These are phyloP conservation scores for Metarhizium humberi DNA, from an alignment of 2,329 filamentous ascomycete species.

Conservation along the genomic window DNA sequence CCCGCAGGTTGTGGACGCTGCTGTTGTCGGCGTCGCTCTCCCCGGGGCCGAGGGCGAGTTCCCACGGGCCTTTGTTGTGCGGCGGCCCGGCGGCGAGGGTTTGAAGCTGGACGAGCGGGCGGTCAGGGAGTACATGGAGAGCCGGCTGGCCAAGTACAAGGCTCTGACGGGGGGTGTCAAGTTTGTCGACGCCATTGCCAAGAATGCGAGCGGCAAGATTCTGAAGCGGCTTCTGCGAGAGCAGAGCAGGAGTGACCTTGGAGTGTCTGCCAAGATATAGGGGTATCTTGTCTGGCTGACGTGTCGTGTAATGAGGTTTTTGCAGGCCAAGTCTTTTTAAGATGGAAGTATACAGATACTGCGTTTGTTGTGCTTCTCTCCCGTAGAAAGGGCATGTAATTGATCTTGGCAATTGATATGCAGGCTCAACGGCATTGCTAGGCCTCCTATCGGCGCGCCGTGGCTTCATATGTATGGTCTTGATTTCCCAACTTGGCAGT, in stretches of 20 bases:
- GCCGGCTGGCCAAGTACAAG: conserved; percentile 45
- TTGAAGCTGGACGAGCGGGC: conserved; percentile 16
- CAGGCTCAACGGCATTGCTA: too few relatives aligned
- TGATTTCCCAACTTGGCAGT: too few relatives aligned
- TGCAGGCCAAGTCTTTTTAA: too few relatives aligned
- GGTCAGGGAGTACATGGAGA: conserved; percentile 16
- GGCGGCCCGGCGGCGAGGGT: conserved; percentile 12
- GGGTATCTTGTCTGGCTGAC: too few relatives aligned
- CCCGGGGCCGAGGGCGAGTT: conserved; percentile 31
- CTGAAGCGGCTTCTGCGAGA: conserved; percentile 28
- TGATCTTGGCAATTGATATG: too few relatives aligned
- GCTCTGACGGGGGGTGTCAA: conserved; percentile 58
- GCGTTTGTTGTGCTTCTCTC: too few relatives aligned
- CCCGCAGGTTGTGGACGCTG: conserved; percentile 42
- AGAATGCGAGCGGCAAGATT: conserved; percentile 48
- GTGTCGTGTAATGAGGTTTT: too few relatives aligned
- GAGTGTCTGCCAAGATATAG: too few relatives aligned
- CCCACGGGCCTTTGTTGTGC: conserved; percentile 33
- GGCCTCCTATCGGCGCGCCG: too few relatives aligned
- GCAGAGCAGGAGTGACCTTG: not conserved
- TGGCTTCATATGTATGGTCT: too few relatives aligned
- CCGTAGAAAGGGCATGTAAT: too few relatives aligned
- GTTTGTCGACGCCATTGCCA: conserved; percentile 58
- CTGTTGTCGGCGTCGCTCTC: conserved; percentile 47
- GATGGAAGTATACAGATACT: too few relatives aligned